Base-by-base conservation (phyloP, 345 rosid species). In the Arabidopsis arenosa region DNA sequence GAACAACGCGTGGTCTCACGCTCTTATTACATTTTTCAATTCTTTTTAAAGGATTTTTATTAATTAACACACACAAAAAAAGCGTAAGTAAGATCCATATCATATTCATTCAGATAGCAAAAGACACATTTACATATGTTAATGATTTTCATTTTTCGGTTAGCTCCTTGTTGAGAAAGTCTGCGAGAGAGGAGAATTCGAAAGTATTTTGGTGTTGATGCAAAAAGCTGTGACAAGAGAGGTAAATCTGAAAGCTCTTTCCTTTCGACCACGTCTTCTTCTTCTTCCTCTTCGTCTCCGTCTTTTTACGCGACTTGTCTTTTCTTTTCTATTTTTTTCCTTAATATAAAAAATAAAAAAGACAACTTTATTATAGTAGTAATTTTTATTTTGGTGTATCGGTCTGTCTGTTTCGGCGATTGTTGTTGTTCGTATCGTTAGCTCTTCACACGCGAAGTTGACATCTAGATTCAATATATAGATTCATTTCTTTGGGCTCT, bases 1-100 rank as follows among this genome's bases (percentile, higher is more conserved):
- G 66, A 68, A 69, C 44, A 55, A 65, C 72, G 80, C 76, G 76
- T 77, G 80, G 66, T 63, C 55, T 71, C 72, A 77, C 76, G 76
- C 80, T 71, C 72, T 55, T 35, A 39, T 30, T 52, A 23, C 57
- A 74, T 44, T 57, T 28, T 28, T 11, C 60, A 33, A 4, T 33
- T 28, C 30, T 55, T 9, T 55, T 9, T 40, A 2, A 73, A 57
- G 30, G 7, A 6, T 21, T 21, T 21, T 21, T 21, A 28, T 28
- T 28, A 2, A 6, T 37, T 37, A 37, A 6, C 2, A 1, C 2
- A 7, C 2, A 14, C 4, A 14, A 4, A 6, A 33, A 56, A 60
- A 69, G 80, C 69, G 80, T 70, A 28, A 28, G 32, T 43, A 70
- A 76, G 70, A 63, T 76, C 59, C 75, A 70, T 23, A 23, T 76